A percentile compares a stretch with the other conserved stretches of the same genome.
phyloP scores from a whole-genome alignment of 371 early-diverging fungal genomes.

The Haplosporangium sp. region DNA sequence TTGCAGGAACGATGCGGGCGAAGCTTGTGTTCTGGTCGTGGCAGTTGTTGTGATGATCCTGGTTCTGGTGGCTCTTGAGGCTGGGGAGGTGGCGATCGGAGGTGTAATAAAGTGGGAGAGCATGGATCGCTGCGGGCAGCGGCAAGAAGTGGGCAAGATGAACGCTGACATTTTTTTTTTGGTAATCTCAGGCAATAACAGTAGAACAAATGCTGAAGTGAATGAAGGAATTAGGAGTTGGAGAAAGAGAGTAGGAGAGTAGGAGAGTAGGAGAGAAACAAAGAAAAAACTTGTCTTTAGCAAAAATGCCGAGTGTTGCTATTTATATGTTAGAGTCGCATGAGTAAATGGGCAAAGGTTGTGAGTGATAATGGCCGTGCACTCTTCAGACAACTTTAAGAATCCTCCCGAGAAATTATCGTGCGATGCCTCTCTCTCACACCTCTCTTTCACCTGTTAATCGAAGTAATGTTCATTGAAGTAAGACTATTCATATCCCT shows the following conservation, averaged over 20 bases:
- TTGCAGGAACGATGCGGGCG: not conserved
- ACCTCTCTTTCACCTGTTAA: too few species aligned
- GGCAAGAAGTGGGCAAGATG: slow-evolving; percentile 31
- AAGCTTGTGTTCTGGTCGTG: slow-evolving; percentile 22
- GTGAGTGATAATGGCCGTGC: not conserved
- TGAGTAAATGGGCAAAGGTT: too few species aligned
- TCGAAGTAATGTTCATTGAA: too few species aligned
- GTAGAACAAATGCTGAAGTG: not conserved
- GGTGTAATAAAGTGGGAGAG: slow-evolving; percentile 44
- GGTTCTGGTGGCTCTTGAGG: slow-evolving; percentile 1
- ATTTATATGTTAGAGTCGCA: too few species aligned
- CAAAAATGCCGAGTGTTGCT: too few species aligned
- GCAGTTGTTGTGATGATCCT: slow-evolving; percentile 16
- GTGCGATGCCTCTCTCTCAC: not conserved
- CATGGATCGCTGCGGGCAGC: slow-evolving; percentile 50
- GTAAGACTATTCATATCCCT: slow-evolving; percentile 1
- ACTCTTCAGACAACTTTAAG: slow-evolving; percentile 5
- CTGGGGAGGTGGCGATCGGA: slow-evolving; percentile 6
- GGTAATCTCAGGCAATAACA: not conserved
- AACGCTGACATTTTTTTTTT: slow-evolving; percentile 26
- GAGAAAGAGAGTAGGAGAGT: not conserved
- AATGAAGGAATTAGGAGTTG: not conserved
- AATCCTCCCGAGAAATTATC: slow-evolving; percentile 21
- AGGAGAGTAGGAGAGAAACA: not conserved
- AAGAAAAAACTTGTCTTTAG: too few species aligned